phyloP scores from a whole-genome alignment of 2,329 filamentous ascomycete genomes.

The Sclerotinia trifoliorum region DNA sequence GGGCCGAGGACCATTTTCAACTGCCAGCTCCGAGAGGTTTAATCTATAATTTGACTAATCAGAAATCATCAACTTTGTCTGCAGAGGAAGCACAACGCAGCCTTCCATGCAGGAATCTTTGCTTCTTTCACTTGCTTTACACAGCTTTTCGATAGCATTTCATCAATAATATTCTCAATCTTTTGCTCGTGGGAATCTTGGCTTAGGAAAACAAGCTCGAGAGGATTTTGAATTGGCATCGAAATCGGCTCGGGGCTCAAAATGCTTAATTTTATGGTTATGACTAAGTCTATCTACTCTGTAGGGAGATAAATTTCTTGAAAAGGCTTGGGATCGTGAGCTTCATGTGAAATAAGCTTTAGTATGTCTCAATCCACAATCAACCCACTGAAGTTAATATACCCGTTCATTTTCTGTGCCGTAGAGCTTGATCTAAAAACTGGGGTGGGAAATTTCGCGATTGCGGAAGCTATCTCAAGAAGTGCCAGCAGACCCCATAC shows the following conservation, averaged over 20 bases:
- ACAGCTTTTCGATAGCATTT: neutral
- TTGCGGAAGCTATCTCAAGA: constrained; percentile 23
- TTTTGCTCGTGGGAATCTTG: neutral
- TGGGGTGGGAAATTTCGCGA: constrained; percentile 19
- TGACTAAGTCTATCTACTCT: neutral
- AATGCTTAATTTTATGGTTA: constrained; percentile 11
- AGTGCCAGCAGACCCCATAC: constrained; percentile 19
- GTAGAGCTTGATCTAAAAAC: constrained; percentile 21
- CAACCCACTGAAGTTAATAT: constrained; percentile 9
- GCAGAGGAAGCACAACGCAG: constrained; percentile 38
- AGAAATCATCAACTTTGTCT: constrained; percentile 13
- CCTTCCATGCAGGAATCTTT: constrained; percentile 34
- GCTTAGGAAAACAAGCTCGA: neutral
- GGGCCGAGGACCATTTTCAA: constrained; percentile 26
- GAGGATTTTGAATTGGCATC: constrained; percentile 5
- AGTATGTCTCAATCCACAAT: constrained; percentile 11
- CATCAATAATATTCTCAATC: neutral
- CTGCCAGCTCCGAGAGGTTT: constrained; percentile 22
- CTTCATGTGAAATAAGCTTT: constrained; percentile 21
- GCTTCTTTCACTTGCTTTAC: constrained; percentile 10
- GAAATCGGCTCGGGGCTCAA: neutral
- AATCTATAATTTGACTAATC: constrained; percentile 23
- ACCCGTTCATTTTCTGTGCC: constrained; percentile 3
- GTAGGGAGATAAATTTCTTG: neutral
- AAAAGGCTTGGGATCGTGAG: constrained; percentile 4